phyloP scores from a whole-genome alignment of 352 stramenopile genomes.

The Phytophthora fragariae region DNA sequence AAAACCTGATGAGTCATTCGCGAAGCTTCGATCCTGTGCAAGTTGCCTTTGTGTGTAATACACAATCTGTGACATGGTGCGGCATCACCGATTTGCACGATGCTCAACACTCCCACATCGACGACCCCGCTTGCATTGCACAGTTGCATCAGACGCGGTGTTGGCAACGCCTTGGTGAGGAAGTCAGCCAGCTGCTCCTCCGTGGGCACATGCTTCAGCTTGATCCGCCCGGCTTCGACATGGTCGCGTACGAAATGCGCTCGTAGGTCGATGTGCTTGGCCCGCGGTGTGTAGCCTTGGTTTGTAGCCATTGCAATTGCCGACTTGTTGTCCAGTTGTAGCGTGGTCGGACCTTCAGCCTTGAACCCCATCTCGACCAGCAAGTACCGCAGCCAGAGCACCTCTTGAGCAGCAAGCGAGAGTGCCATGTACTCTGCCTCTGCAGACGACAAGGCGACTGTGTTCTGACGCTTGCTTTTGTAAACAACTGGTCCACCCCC shows the following conservation, averaged over 20 bases:
- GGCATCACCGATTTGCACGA: too few species aligned
- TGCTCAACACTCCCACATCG: not conserved
- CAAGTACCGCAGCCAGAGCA: slow-evolving; percentile 7
- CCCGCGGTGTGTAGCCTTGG: slow-evolving; percentile 1
- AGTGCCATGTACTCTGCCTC: slow-evolving; percentile 21
- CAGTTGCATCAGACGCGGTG: not conserved
- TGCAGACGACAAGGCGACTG: slow-evolving; percentile 9
- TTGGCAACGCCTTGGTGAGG: slow-evolving; percentile 1
- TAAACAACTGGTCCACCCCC: slow-evolving; percentile 3
- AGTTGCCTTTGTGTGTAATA: too few species aligned
- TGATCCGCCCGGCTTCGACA: not conserved
- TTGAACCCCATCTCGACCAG: slow-evolving; percentile 13
- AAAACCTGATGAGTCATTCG: too few species aligned
- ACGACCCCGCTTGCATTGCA: slow-evolving; percentile 1
- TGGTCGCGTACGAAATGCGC: slow-evolving; percentile 2
- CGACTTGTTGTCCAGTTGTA: slow-evolving; percentile 12
- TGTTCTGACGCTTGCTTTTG: slow-evolving; percentile 11
- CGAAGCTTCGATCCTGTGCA: too few species aligned
- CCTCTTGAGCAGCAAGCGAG: slow-evolving; percentile 7
- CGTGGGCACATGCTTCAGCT: not conserved
- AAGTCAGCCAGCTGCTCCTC: slow-evolving; percentile 6
- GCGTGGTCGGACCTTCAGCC: not conserved
- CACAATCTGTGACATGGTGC: too few species aligned
- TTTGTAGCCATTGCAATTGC: slow-evolving; percentile 2
- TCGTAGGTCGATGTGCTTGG: slow-evolving; percentile 9